Percentiles rank a stretch among this genome's conserved stretches.
Conservation (phyloP, 805 yeast genomes). For the Metschnikowia cubensis region DNA sequence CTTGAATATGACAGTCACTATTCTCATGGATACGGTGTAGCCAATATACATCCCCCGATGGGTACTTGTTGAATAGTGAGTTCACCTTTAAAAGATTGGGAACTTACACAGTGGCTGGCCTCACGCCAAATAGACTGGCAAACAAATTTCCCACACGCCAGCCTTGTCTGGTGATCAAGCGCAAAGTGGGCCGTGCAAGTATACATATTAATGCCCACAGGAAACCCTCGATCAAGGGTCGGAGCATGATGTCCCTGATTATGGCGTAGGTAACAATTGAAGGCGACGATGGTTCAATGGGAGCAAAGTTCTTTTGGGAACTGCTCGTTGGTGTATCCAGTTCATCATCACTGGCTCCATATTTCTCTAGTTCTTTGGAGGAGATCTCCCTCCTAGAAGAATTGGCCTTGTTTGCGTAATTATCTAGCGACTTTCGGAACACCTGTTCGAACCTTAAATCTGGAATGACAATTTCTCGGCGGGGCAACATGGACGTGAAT, state of each 20-base stretch:
- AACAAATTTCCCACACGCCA: conserved; percentile 10
- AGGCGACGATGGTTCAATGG: conserved; percentile 41
- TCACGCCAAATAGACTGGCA: conserved; percentile 9
- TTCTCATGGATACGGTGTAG: too few species aligned
- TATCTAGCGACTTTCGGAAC: conserved; percentile 37
- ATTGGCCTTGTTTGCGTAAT: conserved; percentile 25
- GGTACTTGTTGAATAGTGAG: background rate
- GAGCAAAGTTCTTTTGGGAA: conserved; percentile 16
- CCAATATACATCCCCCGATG: background rate
- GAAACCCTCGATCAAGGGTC: conserved; percentile 54
- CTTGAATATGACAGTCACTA: too few species aligned
- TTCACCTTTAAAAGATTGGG: background rate
- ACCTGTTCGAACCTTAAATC: conserved; percentile 67
- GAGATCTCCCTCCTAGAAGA: conserved; percentile 12
- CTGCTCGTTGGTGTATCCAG: too few species aligned
- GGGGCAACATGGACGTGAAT: background rate
- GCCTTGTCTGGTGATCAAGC: conserved; percentile 13
- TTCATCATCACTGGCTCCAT: background rate
- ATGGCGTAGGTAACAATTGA: conserved; percentile 45
- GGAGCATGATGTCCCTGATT: conserved; percentile 46
- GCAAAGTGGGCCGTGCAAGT: conserved; percentile 12
- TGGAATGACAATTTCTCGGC: conserved; percentile 36
- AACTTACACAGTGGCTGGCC: background rate
- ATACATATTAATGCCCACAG: conserved; percentile 27
- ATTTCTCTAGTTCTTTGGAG: conserved; percentile 19